These are phyloP conservation scores for Sporothrix mexicana DNA, from an alignment of 2,329 filamentous ascomycete species.

Conservation along the genomic window DNA sequence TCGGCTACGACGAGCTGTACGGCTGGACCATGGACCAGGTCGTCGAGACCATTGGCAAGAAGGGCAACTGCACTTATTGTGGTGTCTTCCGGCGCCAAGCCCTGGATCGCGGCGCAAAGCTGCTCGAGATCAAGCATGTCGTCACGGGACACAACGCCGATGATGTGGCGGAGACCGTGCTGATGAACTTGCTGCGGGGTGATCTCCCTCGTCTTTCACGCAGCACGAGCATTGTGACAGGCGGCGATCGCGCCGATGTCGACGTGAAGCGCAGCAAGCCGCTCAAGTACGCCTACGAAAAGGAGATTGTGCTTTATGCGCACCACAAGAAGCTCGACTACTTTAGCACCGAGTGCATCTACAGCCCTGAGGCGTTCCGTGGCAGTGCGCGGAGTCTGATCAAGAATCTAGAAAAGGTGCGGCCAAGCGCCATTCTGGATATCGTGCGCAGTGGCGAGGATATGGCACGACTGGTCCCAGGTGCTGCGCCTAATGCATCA, in stretches of 20 bases:
- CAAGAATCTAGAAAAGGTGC: slow-evolving; percentile 91
- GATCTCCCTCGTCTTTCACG: slow-evolving; percentile 86
- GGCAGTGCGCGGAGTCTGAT: slow-evolving; percentile 90
- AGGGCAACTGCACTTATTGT: slow-evolving; percentile 98
- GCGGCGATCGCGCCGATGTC: slow-evolving; percentile 78
- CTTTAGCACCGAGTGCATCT: slow-evolving; percentile 98
- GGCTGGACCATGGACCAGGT: slow-evolving; percentile 99
- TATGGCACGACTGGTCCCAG: slow-evolving; percentile 85
- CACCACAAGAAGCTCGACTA: slow-evolving; percentile 97
- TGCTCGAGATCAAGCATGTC: slow-evolving; percentile 86
- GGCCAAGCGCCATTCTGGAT: slow-evolving; percentile 92
- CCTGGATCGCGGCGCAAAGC: slow-evolving; percentile 87
- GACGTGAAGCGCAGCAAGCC: slow-evolving; percentile 96
- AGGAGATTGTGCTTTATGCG: slow-evolving; percentile 97
- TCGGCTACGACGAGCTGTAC: slow-evolving; percentile 92
- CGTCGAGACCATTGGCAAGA: slow-evolving; percentile 93
- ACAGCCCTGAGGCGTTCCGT: slow-evolving; percentile 94
- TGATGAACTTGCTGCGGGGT: slow-evolving; percentile 94
- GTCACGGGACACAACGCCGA: slow-evolving; percentile 98
- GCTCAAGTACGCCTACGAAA: slow-evolving; percentile 97
- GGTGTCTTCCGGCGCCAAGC: slow-evolving; percentile 95
- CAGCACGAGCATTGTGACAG: slow-evolving; percentile 88
- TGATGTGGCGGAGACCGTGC: slow-evolving; percentile 93
- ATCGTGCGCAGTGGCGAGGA: slow-evolving; percentile 95
- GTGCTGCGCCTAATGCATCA: slow-evolving; percentile 48